Evolutionary conservation across 2,329 filamentous ascomycete genomes (phyloP).

Genomic region (Penicillium corylophilum): DNA sequence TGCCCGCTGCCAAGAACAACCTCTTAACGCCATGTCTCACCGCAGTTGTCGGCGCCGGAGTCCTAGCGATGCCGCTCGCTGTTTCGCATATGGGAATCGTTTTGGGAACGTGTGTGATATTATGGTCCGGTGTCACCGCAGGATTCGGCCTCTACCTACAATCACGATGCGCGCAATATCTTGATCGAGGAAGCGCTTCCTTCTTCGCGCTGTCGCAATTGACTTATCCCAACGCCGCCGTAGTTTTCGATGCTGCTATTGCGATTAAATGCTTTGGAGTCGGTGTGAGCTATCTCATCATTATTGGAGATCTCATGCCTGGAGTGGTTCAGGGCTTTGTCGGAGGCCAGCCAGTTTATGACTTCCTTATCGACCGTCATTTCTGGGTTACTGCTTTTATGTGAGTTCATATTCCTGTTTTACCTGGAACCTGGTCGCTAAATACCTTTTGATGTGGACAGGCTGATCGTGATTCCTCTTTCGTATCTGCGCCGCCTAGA

Average conservation of each 20-base stretch:
- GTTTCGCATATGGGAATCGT: slow-evolving; percentile 94
- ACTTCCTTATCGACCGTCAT: slow-evolving; percentile 81
- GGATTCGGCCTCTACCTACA: slow-evolving; percentile 95
- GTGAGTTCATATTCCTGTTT: slow-evolving; percentile 42
- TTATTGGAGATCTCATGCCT: slow-evolving; percentile 97
- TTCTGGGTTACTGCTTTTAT: slow-evolving; percentile 99
- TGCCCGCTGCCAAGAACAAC: not conserved
- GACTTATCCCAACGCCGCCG: slow-evolving; percentile 92
- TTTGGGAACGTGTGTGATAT: slow-evolving; percentile 76
- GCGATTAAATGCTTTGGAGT: slow-evolving; percentile 98
- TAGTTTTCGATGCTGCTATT: slow-evolving; percentile 93
- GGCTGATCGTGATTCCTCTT: slow-evolving; percentile 87
- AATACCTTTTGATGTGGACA: slow-evolving; percentile 34
- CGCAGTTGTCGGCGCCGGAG: slow-evolving; percentile 85
- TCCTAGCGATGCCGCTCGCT: slow-evolving; percentile 92
- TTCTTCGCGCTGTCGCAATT: slow-evolving; percentile 98
- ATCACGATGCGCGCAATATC: slow-evolving; percentile 85
- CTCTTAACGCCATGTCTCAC: not conserved
- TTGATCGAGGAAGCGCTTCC: slow-evolving; percentile 82
- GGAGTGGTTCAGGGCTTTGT: slow-evolving; percentile 84
- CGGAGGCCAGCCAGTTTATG: slow-evolving; percentile 59
- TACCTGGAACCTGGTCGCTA: slow-evolving; percentile 7
- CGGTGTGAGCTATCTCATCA: slow-evolving; percentile 95
- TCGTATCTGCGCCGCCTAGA: slow-evolving; percentile 89
- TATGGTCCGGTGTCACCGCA: slow-evolving; percentile 87